A percentile compares a stretch with the other conserved stretches of the same genome.
phyloP scores from a whole-genome alignment of 139 green algal species.

The Chlamydomonas sphaeroides region DNA sequence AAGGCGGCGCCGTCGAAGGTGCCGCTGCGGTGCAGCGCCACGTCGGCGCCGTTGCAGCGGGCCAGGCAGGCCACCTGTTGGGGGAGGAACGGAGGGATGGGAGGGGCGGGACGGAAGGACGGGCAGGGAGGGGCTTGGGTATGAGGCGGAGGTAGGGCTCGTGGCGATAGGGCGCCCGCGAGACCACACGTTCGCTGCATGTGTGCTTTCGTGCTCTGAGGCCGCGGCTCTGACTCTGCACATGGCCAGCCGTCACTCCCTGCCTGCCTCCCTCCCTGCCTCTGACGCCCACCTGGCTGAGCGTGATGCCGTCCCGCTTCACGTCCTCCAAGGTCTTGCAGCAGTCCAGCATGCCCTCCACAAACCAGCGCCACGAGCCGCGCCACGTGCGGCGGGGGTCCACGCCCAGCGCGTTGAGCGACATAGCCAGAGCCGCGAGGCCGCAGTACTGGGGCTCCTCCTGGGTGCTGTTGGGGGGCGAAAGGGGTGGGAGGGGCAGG shows the following conservation, averaged over 20 bases:
- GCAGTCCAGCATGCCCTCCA: constrained; percentile 93
- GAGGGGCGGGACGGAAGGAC: too few relatives aligned
- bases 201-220: too few relatives aligned
- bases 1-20: constrained; percentile 41
- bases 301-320: constrained; percentile 72
- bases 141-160: too few relatives aligned
- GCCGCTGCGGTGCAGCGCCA: constrained; percentile 62
- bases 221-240: too few relatives aligned
- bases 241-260: too few relatives aligned
- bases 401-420: constrained; percentile 91
- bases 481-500: too few relatives aligned
- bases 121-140: too few relatives aligned
- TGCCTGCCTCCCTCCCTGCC: too few relatives aligned
- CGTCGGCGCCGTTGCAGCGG: constrained; percentile 88
- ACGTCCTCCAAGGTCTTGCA: constrained; percentile 80
- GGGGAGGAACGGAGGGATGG: too few relatives aligned
- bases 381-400: constrained; percentile 93
- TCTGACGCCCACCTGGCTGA: constrained; percentile 65
- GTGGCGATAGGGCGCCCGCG: too few relatives aligned
- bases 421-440: constrained; percentile 87
- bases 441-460: constrained; percentile 95
- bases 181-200: too few relatives aligned
- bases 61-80: constrained; percentile 85
- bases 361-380: constrained; percentile 89
- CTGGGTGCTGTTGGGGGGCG: constrained; percentile 74